Base-by-base conservation (phyloP, 2,329 filamentous ascomycete genomes). In the Thermoascus crustaceus region DNA sequence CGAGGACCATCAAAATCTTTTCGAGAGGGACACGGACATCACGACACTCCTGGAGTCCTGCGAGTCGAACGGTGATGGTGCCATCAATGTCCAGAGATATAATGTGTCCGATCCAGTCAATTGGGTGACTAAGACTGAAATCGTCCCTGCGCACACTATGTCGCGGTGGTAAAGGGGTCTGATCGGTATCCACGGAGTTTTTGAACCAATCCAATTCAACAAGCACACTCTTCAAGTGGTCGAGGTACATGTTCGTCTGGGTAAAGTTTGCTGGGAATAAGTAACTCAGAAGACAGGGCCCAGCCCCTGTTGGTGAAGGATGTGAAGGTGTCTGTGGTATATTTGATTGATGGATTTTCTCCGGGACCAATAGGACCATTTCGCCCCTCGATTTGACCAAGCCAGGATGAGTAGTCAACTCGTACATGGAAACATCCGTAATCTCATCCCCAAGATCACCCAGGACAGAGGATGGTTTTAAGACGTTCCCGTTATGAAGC, bases 371-470 rank as follows among this genome's bases (percentile, higher is more conserved):
- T 7, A 76, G 49, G 2, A 76, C 73, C 36, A 74, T 68, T 47
- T 77, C 73, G 5, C 68, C 69, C 40, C 68, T 56, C 25, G 64
- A 57, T 24, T 68, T 64, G 24, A 64, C 67, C 32, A 78, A 44
- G 4, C 61, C 62, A n/a, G 63, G 60, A 22, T 68, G 68, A 2
- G 64, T 64, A 36, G 63, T 61, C 22, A 78, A 67, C 41, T 79
- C 75, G 49, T 78, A 78, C 25, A 78, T 48, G 38, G 73, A 77
- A 17, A 77, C 64, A 25, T 75, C 68, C 44, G 74, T 69, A 19
- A 59, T 47, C 4, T 46, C 41, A 16, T 66, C 58, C 11, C 48
- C 41, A 1, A 73, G 57, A 3, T 50, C 46, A 2, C 71, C 70
- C 18, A 67, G 63, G 1, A 46, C 53, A 5, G 63, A 68, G 5